phyloP scores from a whole-genome alignment of 2,329 filamentous ascomycete genomes.

The Cercospora citrullina region DNA sequence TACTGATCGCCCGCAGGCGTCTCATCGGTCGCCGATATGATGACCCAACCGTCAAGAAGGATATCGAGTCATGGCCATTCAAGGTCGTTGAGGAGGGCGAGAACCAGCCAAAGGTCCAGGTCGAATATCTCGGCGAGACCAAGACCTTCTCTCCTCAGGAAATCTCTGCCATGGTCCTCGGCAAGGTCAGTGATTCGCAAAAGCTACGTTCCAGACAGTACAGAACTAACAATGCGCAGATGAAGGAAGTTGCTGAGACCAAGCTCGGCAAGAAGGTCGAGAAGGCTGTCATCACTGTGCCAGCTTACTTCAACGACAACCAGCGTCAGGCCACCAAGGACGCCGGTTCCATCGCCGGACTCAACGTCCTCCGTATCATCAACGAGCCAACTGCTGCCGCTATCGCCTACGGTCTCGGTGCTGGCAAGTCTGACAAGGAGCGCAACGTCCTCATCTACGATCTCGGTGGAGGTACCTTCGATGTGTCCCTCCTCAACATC shows the following conservation, averaged over 20 bases:
- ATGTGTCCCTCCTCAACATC: slow-evolving; percentile 99
- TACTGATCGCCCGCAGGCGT: slow-evolving; percentile 63
- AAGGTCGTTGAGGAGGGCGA: slow-evolving; percentile 83
- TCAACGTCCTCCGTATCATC: slow-evolving; percentile 99
- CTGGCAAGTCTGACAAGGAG: slow-evolving; percentile 75
- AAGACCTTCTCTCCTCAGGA: slow-evolving; percentile 98
- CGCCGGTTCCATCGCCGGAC: slow-evolving; percentile 92
- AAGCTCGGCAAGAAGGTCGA: slow-evolving; percentile 99
- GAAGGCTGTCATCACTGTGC: slow-evolving; percentile 98
- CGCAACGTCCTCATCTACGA: slow-evolving; percentile 99
- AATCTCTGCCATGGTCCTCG: slow-evolving; percentile 97
- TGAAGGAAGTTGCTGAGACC: slow-evolving; percentile 98
- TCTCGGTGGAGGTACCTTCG: slow-evolving; percentile 99
- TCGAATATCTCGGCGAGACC: slow-evolving; percentile 90
- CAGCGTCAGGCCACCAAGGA: slow-evolving; percentile 99
- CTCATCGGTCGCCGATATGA: slow-evolving; percentile 95
- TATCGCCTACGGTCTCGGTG: slow-evolving; percentile 87
- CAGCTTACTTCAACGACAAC: slow-evolving; percentile 99
- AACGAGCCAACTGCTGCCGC: slow-evolving; percentile 99
- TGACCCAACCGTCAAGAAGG: slow-evolving; percentile 97
- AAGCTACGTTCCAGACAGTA: background rate
- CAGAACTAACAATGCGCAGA: slow-evolving; percentile 55
- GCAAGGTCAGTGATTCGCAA: slow-evolving; percentile 68
- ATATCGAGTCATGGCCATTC: slow-evolving; percentile 98
- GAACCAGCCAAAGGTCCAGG: slow-evolving; percentile 87